Evolutionary conservation across 2,329 filamentous ascomycete genomes (phyloP).

Genomic region (Parastagonospora nodorum): DNA sequence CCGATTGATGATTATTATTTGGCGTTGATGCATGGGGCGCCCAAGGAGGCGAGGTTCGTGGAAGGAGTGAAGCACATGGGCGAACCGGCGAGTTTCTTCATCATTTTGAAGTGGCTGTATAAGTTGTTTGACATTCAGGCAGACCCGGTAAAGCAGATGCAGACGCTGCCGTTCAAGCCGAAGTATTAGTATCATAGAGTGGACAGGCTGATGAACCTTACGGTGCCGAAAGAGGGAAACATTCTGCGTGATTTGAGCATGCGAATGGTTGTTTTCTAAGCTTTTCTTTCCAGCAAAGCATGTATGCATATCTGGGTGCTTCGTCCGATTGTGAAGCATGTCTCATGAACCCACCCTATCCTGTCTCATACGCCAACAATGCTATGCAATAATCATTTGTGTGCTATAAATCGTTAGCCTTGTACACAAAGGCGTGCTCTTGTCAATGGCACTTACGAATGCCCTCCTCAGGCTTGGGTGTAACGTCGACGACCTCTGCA

Average conservation of each 20-base stretch:
- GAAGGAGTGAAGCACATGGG: slow-evolving; percentile 56
- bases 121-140: slow-evolving; percentile 52
- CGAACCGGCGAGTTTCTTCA: slow-evolving; percentile 55
- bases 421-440: background rate
- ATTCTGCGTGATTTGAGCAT: too few species aligned
- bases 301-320: background rate
- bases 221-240: too few species aligned
- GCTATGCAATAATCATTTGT: slow-evolving; percentile 26
- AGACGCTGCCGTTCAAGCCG: slow-evolving; percentile 53
- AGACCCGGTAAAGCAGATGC: slow-evolving; percentile 51
- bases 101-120: slow-evolving; percentile 57
- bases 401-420: slow-evolving; percentile 17
- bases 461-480: slow-evolving; percentile 65
- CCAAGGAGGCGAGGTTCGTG: slow-evolving; percentile 59
- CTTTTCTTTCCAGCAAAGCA: background rate
- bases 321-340: slow-evolving; percentile 10
- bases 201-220: background rate
- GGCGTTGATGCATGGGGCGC: slow-evolving; percentile 57
- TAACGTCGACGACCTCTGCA: slow-evolving; percentile 66
- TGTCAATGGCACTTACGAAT: slow-evolving; percentile 47
- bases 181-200: slow-evolving; percentile 43
- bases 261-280: background rate
- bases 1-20: slow-evolving; percentile 65
- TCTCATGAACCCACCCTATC: slow-evolving; percentile 7
- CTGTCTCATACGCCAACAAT: slow-evolving; percentile 14